These are phyloP conservation scores for Podospora australis DNA, from an alignment of 495 filamentous ascomycete species.

Conservation along the genomic window DNA sequence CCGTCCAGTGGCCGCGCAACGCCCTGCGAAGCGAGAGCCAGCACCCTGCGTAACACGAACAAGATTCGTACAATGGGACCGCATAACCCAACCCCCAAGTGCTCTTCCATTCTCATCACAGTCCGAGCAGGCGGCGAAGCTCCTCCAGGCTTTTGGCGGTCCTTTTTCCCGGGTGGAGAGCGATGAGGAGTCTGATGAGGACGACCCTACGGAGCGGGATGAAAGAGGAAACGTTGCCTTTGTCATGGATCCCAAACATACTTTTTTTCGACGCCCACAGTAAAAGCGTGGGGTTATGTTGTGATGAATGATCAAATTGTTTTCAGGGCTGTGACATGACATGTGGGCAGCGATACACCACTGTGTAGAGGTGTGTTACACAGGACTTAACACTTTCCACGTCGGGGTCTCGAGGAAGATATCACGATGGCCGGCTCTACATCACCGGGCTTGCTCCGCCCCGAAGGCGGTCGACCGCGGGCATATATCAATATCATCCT, in stretches of 20 bases:
- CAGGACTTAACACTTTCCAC: neutral
- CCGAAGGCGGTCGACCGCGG: neutral
- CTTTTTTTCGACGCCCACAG: no score
- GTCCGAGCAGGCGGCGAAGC: neutral
- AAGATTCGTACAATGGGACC: no score
- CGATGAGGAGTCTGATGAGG: no score
- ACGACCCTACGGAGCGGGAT: no score
- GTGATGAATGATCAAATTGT: no score
- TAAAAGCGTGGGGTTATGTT: no score
- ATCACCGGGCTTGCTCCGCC: neutral
- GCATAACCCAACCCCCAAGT: no score
- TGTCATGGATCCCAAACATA: no score
- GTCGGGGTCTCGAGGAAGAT: neutral
- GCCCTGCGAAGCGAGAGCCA: conserved; percentile 7
- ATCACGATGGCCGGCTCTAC: neutral
- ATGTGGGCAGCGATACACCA: neutral
- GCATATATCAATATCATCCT: neutral
- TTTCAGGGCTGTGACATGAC: neutral
- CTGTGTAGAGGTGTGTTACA: neutral
- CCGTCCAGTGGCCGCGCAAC: conserved; percentile 13
- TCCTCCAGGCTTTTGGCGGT: neutral
- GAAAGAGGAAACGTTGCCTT: neutral
- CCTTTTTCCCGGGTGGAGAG: neutral
- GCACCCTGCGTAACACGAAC: neutral
- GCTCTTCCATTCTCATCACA: no score